Evolutionary conservation across 805 yeast genomes (phyloP).

Genomic region (Candida schatavii): DNA sequence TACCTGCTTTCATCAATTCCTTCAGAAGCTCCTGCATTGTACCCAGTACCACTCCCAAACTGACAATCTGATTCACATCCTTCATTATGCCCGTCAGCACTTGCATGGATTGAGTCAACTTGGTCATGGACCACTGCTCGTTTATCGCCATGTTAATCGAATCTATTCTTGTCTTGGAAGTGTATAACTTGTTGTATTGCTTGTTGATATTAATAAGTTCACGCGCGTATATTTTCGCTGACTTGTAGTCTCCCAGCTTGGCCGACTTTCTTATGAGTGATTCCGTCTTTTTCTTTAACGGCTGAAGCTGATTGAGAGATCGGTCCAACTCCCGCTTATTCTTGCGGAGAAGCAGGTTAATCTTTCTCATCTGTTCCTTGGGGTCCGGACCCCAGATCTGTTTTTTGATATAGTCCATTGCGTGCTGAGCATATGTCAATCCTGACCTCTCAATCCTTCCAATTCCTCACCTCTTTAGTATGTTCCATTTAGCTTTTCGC

Average conservation of each 20-base stretch:
- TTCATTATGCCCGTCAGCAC: slow-evolving; percentile 79
- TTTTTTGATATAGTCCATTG: slow-evolving; percentile 64
- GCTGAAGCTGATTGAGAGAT: slow-evolving; percentile 59
- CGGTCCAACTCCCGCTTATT: slow-evolving; percentile 84
- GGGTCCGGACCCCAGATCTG: slow-evolving; percentile 98
- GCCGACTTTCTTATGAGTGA: slow-evolving; percentile 70
- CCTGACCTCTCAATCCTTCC: no score
- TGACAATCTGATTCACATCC: slow-evolving; percentile 78
- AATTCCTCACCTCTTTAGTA: background rate
- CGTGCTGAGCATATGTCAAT: no score
- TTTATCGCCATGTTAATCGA: slow-evolving; percentile 85
- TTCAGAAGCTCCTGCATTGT: slow-evolving; percentile 84
- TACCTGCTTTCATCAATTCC: slow-evolving; percentile 82
- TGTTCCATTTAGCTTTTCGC: background rate
- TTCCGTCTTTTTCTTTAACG: slow-evolving; percentile 72
- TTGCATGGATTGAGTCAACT: slow-evolving; percentile 77
- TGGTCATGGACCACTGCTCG: slow-evolving; percentile 85
- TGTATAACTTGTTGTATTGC: slow-evolving; percentile 70
- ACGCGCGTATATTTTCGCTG: slow-evolving; percentile 76
- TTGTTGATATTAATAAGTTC: slow-evolving; percentile 73
- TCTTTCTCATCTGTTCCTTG: slow-evolving; percentile 77
- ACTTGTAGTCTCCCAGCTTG: slow-evolving; percentile 69
- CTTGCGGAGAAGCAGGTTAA: slow-evolving; percentile 75
- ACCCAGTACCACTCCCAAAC: slow-evolving; percentile 72
- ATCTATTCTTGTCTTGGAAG: slow-evolving; percentile 81